Percentiles rank a stretch among this genome's conserved stretches.
Conservation (phyloP, 768 basidiomycete species). For the Xanthoconium purpureum region DNA sequence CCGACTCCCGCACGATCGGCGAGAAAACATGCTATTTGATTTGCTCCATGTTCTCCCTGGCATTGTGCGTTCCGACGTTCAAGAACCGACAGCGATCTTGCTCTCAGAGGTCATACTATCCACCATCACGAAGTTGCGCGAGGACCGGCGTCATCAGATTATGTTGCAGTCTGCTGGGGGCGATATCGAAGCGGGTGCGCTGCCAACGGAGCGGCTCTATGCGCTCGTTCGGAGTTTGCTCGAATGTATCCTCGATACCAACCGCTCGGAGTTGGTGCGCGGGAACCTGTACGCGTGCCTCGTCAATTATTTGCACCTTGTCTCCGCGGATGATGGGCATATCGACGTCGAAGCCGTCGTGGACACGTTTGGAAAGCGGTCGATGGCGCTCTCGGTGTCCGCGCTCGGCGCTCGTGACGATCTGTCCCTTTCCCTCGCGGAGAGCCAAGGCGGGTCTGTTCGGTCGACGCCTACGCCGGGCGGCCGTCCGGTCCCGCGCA, state of each 20-base stretch:
- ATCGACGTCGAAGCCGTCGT: slow-evolving; percentile 11
- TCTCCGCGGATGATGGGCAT: slow-evolving; percentile 23
- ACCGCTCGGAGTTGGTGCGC: slow-evolving; percentile 79
- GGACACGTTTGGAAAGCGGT: slow-evolving; percentile 25
- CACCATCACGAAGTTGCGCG: slow-evolving; percentile 83
- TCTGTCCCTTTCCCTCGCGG: slow-evolving; percentile 31
- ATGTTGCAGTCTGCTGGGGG: slow-evolving; percentile 63
- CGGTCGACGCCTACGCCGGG: slow-evolving; percentile 20
- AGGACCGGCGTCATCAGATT: slow-evolving; percentile 70
- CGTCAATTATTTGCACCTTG: slow-evolving; percentile 85
- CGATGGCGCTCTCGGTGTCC: slow-evolving; percentile 35
- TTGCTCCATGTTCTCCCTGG: slow-evolving; percentile 80
- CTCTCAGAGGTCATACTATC: slow-evolving; percentile 82
- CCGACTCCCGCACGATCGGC: slow-evolving; percentile 73
- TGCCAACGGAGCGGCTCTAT: slow-evolving; percentile 79
- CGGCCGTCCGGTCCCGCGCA: not conserved
- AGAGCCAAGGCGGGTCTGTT: slow-evolving; percentile 34
- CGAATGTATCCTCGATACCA: slow-evolving; percentile 71
- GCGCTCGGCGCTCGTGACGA: slow-evolving; percentile 39
- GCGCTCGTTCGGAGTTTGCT: slow-evolving; percentile 70
- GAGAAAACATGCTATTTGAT: slow-evolving; percentile 89
- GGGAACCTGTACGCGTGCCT: slow-evolving; percentile 94
- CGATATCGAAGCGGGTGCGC: slow-evolving; percentile 58
- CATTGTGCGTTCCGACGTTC: slow-evolving; percentile 60
- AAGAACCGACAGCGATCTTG: slow-evolving; percentile 73